These are phyloP conservation scores for Hortiboletus rubellus DNA, from an alignment of 1,284 basidiomycete species.

Conservation along the genomic window DNA sequence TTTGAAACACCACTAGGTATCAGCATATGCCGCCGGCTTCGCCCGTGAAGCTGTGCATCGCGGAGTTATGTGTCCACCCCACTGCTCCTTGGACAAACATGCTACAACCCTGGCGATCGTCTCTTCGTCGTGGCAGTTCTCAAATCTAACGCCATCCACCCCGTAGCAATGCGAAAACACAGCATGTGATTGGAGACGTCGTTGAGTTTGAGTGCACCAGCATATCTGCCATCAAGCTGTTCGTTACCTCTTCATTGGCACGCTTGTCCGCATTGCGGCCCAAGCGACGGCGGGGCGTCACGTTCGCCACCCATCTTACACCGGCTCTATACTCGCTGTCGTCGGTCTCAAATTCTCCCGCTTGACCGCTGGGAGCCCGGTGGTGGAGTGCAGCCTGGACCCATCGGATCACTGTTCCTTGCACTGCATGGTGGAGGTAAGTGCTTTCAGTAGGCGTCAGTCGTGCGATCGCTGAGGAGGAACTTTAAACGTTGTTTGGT, in stretches of 20 bases:
- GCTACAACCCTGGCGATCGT: constrained; percentile 72
- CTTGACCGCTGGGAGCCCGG: constrained; percentile 53
- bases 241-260: no score
- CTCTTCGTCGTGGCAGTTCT: constrained; percentile 69
- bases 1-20: no score
- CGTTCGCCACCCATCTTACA: constrained; percentile 57
- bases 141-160: constrained; percentile 64
- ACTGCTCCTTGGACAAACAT: no score
- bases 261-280: no score
- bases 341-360: constrained; percentile 53
- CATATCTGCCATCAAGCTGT: no score
- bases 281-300: constrained; percentile 7
- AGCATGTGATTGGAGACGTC: no score
- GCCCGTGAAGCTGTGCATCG: no score
- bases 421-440: constrained; percentile 54
- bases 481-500: constrained; percentile 51
- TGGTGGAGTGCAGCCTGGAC: constrained; percentile 50
- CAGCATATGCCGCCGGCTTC: no score
- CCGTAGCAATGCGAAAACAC: constrained; percentile 31
- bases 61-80: no score
- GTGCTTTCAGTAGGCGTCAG: constrained; percentile 50
- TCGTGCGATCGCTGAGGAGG: constrained; percentile 52
- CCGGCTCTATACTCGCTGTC: constrained; percentile 50
- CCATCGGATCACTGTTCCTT: constrained; percentile 38
- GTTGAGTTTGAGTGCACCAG: no score